phyloP scores from a whole-genome alignment of 345 rosid genomes.

The Eucalyptus tenuipes region DNA sequence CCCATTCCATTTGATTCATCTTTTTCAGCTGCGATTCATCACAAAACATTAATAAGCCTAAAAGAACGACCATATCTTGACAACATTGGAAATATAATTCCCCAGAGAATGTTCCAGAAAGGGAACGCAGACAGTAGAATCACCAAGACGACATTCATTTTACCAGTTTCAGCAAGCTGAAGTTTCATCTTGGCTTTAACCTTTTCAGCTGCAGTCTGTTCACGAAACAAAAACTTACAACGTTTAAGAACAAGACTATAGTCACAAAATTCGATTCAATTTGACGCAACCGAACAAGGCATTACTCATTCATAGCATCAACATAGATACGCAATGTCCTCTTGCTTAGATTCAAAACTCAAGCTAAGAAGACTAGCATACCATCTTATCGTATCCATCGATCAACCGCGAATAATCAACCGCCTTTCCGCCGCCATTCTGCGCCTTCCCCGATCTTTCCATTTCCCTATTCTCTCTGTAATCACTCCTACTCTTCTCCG shows the following conservation, averaged over 20 bases:
- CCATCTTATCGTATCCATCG: conserved; percentile 70
- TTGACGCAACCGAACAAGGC: neutral
- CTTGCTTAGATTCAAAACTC: neutral
- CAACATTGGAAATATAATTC: neutral
- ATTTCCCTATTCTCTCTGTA: neutral
- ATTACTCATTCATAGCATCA: neutral
- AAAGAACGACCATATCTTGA: neutral
- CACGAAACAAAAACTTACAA: conserved; percentile 4
- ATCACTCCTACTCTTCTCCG: conserved; percentile 1
- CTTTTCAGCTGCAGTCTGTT: conserved; percentile 70
- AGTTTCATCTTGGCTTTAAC: conserved; percentile 90
- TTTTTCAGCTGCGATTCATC: conserved; percentile 53
- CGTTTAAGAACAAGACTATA: neutral
- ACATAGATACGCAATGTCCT: neutral
- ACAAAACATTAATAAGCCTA: neutral
- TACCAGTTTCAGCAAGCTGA: conserved; percentile 85
- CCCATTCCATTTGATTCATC: conserved; percentile 62
- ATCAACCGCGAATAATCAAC: conserved; percentile 51
- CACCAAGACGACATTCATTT: neutral
- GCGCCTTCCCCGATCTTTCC: conserved; percentile 6
- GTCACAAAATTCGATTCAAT: neutral
- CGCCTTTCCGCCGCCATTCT: neutral
- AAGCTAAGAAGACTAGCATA: neutral
- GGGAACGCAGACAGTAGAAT: neutral
- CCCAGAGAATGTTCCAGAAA: neutral